Conservation (phyloP, 23 red algal genomes). For the Gracilaria domingensis region DNA sequence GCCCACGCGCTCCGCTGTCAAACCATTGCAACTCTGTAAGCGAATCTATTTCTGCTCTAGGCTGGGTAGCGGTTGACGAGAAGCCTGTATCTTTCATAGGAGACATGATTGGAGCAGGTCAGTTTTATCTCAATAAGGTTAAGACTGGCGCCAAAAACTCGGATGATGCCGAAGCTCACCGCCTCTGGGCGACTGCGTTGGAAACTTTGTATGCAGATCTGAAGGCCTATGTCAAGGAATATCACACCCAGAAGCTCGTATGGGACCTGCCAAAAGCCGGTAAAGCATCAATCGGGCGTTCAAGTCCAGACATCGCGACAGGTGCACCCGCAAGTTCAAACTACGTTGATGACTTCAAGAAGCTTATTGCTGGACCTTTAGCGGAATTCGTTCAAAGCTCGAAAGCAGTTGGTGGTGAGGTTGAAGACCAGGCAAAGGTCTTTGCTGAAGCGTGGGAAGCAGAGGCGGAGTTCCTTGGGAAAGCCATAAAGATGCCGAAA, state of each 20-base stretch:
- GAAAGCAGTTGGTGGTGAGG: constrained; percentile 59
- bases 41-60: constrained; percentile 68
- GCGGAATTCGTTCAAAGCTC: constrained; percentile 33
- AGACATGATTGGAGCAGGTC: constrained; percentile 70
- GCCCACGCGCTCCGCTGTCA: constrained; percentile 40
- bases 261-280: constrained; percentile 57
- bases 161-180: constrained; percentile 36
- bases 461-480: constrained; percentile 61
- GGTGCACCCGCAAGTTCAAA: constrained; percentile 15
- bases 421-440: constrained; percentile 50
- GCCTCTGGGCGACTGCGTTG: constrained; percentile 53
- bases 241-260: constrained; percentile 69
- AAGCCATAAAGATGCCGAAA: constrained; percentile 73
- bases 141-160: constrained; percentile 72
- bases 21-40: constrained; percentile 62
- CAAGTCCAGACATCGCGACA: neutral
- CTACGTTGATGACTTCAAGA: constrained; percentile 61
- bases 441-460: constrained; percentile 73
- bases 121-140: constrained; percentile 77
- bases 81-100: constrained; percentile 57
- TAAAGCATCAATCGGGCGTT: neutral
- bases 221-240: constrained; percentile 85
- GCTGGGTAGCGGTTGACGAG: constrained; percentile 82
- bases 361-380: constrained; percentile 44
- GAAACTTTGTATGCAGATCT: constrained; percentile 55